These are phyloP conservation scores for Pholiota microspora DNA, from an alignment of 768 basidiomycete species.

Conservation along the genomic window DNA sequence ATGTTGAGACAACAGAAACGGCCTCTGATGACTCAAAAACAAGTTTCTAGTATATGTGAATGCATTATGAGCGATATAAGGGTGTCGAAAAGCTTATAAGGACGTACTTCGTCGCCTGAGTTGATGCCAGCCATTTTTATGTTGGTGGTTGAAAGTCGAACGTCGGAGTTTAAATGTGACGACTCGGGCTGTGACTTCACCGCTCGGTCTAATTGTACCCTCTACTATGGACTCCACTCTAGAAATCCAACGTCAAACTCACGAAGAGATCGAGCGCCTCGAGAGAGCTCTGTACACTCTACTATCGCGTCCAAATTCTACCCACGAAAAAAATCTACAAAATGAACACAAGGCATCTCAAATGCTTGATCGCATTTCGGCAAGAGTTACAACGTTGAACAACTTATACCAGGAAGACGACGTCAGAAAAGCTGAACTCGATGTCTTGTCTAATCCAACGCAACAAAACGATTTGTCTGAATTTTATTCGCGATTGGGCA, in stretches of 20 bases:
- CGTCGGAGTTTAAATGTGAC: slow-evolving; percentile 56
- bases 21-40: slow-evolving; percentile 95
- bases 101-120: slow-evolving; percentile 77
- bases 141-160: slow-evolving; percentile 30
- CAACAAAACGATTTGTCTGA: slow-evolving; percentile 79
- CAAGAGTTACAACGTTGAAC: slow-evolving; percentile 63
- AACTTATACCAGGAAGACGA: slow-evolving; percentile 78
- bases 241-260: slow-evolving; percentile 92
- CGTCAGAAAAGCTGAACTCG: slow-evolving; percentile 64
- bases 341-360: slow-evolving; percentile 90
- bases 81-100: slow-evolving; percentile 14
- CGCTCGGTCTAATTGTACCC: slow-evolving; percentile 5
- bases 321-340: slow-evolving; percentile 65
- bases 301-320: slow-evolving; percentile 62
- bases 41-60: slow-evolving; percentile 59
- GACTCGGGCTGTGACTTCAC: slow-evolving; percentile 11
- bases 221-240: slow-evolving; percentile 84
- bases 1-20: slow-evolving; percentile 82
- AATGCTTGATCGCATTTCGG: slow-evolving; percentile 80
- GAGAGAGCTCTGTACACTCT: slow-evolving; percentile 84
- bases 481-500: slow-evolving; percentile 94
- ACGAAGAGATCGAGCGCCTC: slow-evolving; percentile 93
- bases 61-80: not conserved
- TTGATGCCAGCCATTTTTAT: slow-evolving; percentile 78
- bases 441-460: slow-evolving; percentile 54